Base-by-base conservation (phyloP, 176 grass and related monocot genomes). In the Puccinellia tenuiflora region DNA sequence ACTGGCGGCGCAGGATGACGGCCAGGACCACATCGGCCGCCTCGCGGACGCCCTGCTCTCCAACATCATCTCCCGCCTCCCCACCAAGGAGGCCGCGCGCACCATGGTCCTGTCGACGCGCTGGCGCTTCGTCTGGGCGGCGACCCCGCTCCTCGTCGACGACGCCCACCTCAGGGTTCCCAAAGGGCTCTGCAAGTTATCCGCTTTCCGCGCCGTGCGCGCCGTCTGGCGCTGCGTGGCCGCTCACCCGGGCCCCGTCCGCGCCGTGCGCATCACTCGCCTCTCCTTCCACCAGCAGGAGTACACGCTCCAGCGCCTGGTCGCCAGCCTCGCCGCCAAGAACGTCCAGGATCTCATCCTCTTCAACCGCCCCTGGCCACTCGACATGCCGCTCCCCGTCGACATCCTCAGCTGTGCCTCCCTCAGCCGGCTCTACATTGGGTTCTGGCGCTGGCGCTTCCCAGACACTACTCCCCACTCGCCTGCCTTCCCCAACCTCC, bases 231-330 rank as follows among this genome's bases (percentile, higher is more conserved):
- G 79, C 85, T 57, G 71, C 43, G 38, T 83, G 43, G 50, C 29
- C 46, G 56, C 85, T 16, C 85, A 77, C 79, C 71, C 79, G 5
- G 85, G 86, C 11, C 86, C 80, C 40, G 17, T 88, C 63, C 22
- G 73, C 13, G n/a, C 18, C 52, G 28, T 2, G 50, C 80, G 86
- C 73, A 14, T 79, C 79, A 78, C 86, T 39, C 9, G 48, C 86
- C 29, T 78, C 80, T 28, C 75, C 64, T 88, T 88, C 86, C 3
- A 26, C 81, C 0, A 8, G 0, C 79, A 84, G 65, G 81, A 84
- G 80, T 61, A 60, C 73, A 40, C 53, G 25, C 73, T 83, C 63
- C 52, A 21, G 14, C 30, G 64, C 53, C 74, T 82, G 73, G 8
- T 83, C 16, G 48, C 74, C 17, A 33, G 62, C 52, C 63, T 83